Base-by-base conservation (phyloP, 768 basidiomycete genomes). In the Rhodotorula toruloides region DNA sequence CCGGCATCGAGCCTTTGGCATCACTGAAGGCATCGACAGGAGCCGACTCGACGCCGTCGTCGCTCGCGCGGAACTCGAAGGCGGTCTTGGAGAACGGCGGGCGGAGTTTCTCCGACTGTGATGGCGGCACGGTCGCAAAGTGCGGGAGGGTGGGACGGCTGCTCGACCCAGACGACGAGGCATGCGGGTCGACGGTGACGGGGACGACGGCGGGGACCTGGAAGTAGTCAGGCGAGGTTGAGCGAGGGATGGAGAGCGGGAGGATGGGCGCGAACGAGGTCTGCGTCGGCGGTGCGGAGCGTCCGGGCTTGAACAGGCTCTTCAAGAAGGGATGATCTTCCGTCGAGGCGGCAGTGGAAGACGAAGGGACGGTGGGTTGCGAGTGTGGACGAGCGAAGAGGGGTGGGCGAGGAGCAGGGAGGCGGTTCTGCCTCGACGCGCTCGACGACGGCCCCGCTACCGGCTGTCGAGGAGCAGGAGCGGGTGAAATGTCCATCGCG, bases 401-500 rank as follows among this genome's bases (percentile, higher is more conserved):
- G 3, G 61, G 46, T 39, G 50, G 44, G 21, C 46, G 21, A 16
- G 66, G 58, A 16, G 52, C 36, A 4, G 52, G 58, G 47, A 9
- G 48, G 40, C 7, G 55, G 14, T 19, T 54, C n/a, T 12, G 37
- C n/a, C 27, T 31, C 34, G 27, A 27, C 53, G 34, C 46, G 46
- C n/a, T 27, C 17, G 25, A 1, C 21, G 39, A 36, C 37, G 25
- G 9, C 34, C 25, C 13, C 21, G 36, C 36, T 3, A 14, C 32
- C 1, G 29, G 44, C 31, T 29, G 29, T 16, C 21, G n/a, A 2
- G 44, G 29, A 2, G 27, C 37, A 14, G 61, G 57, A 14, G 62
- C 67, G 0, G 67, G 67, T 32, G 67, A 68, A 54, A 68, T 68
- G 61, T 68, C 67, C 67, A 68, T 68, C 9, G 62, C 57, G n/a